These are phyloP conservation scores for Cytospora piceicola DNA, from an alignment of 2,329 filamentous ascomycete species.

Conservation along the genomic window DNA sequence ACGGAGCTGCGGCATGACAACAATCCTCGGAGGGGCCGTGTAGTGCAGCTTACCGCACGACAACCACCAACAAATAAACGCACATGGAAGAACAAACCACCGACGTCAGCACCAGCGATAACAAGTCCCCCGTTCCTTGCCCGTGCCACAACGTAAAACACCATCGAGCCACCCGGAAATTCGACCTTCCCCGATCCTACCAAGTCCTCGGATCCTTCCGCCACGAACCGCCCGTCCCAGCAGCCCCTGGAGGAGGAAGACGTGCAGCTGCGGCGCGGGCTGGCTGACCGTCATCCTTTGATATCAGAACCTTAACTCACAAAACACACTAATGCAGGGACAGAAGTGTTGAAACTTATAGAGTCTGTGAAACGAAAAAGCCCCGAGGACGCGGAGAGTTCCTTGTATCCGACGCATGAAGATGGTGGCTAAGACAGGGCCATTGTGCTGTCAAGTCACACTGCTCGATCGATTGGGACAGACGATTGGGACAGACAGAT, in stretches of 20 bases:
- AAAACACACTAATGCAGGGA: slow-evolving; percentile 2
- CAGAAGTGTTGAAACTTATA: neutral
- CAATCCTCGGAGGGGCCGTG: no score
- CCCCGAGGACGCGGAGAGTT: neutral
- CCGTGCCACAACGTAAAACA: slow-evolving; percentile 7
- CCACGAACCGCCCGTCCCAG: neutral
- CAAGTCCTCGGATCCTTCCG: neutral
- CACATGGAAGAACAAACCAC: no score
- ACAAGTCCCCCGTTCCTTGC: neutral
- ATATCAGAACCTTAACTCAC: neutral
- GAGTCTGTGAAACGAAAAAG: neutral
- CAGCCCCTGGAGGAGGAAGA: no score
- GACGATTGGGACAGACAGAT: neutral
- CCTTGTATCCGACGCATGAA: neutral
- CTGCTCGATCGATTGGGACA: neutral
- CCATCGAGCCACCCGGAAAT: slow-evolving; percentile 4
- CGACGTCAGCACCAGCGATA: no score
- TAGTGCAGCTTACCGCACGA: no score
- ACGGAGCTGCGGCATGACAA: no score
- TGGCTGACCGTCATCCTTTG: neutral
- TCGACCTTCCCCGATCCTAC: neutral
- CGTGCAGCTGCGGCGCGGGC: no score
- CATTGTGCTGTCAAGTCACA: neutral
- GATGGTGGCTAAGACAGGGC: slow-evolving; percentile 2
- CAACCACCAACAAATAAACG: no score